phyloP scores from a whole-genome alignment of 805 yeast genomes.

The Nakazawaea peltata region DNA sequence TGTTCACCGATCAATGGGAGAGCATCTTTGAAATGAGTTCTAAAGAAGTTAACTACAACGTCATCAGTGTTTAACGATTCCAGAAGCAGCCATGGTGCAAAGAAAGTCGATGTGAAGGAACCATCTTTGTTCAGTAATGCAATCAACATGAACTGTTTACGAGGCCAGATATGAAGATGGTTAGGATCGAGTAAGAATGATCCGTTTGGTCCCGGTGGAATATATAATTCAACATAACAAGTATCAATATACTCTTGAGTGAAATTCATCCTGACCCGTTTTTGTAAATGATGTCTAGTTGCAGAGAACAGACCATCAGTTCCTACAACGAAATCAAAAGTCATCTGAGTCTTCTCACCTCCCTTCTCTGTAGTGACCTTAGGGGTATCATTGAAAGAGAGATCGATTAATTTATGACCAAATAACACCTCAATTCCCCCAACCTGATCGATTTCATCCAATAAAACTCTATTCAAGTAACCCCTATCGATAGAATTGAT shows the following conservation, averaged over 20 bases:
- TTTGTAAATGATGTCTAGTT: conserved; percentile 62
- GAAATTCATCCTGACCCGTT: conserved; percentile 58
- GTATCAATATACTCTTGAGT: conserved; percentile 75
- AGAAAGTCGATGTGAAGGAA: conserved; percentile 83
- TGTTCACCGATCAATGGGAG: conserved; percentile 55
- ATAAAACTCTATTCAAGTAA: conserved; percentile 52
- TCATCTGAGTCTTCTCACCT: conserved; percentile 8
- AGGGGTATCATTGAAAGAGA: conserved; percentile 22
- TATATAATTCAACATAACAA: conserved; percentile 73
- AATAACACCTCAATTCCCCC: conserved; percentile 36
- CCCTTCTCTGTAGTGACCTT: conserved; percentile 2
- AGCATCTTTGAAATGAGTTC: conserved; percentile 66
- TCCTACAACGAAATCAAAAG: conserved; percentile 62
- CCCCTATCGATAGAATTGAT: conserved; percentile 83
- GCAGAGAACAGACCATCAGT: conserved; percentile 82
- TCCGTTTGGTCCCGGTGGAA: conserved; percentile 45
- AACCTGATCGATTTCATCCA: conserved; percentile 53
- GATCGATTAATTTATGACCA: conserved; percentile 43
- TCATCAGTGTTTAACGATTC: conserved; percentile 40
- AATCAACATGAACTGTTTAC: conserved; percentile 79
- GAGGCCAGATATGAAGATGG: conserved; percentile 90
- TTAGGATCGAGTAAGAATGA: conserved; percentile 55
- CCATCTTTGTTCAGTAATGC: conserved; percentile 83
- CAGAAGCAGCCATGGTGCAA: conserved; percentile 68
- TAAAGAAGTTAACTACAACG: conserved; percentile 42